Percentiles rank a stretch among this genome's conserved stretches.
phyloP scores from a whole-genome alignment of 1,139 yeast genomes.

The Debaryomycetaceae sp. region DNA sequence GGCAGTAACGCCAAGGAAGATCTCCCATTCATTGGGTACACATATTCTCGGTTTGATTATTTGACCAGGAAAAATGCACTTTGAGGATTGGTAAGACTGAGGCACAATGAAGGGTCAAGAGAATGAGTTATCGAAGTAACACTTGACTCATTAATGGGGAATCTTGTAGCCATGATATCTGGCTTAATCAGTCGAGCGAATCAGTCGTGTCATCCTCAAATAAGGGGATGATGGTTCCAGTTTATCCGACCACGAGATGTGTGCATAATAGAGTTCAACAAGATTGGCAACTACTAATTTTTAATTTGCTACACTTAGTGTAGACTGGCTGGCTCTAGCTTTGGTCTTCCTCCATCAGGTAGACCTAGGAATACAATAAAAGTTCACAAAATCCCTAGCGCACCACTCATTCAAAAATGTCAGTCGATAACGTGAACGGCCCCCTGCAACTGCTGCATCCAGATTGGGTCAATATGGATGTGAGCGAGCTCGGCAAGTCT shows the following conservation, averaged over 20 bases:
- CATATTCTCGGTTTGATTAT: slow-evolving; percentile 90
- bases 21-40: slow-evolving; percentile 94
- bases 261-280: no score
- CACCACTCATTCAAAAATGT: slow-evolving; percentile 1
- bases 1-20: slow-evolving; percentile 62
- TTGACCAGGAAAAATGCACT: slow-evolving; percentile 83
- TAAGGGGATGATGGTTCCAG: neutral
- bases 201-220: slow-evolving; percentile 1
- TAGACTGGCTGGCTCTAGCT: neutral
- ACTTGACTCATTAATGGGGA: neutral
- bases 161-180: neutral
- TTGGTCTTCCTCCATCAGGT: neutral
- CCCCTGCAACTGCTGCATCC: slow-evolving; percentile 18
- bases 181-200: neutral
- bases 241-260: no score
- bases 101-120: no score
- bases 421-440: slow-evolving; percentile 4
- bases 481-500: slow-evolving; percentile 44
- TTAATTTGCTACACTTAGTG: no score
- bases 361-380: neutral
- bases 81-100: no score
- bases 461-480: slow-evolving; percentile 50
- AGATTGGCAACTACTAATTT: no score
- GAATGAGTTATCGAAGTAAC: no score
- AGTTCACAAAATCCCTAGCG: no score